These are phyloP conservation scores for Pleodorina starrii DNA, from an alignment of 139 green algal species.

Conservation along the genomic window DNA sequence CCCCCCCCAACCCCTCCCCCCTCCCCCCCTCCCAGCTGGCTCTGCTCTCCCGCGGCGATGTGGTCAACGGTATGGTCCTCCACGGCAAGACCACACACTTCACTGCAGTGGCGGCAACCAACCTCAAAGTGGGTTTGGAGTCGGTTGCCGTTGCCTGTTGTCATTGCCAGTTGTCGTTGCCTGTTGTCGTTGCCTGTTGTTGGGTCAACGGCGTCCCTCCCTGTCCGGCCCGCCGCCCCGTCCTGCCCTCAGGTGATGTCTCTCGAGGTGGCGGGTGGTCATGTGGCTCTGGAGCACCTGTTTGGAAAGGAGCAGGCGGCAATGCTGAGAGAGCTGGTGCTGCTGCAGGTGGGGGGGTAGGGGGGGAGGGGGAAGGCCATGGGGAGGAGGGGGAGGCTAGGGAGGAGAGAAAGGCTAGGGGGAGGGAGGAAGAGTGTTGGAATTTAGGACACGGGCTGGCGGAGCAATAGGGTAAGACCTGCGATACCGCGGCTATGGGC, in stretches of 20 bases:
- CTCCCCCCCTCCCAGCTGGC: neutral
- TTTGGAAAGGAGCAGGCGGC: slow-evolving; percentile 11
- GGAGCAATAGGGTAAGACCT: too few relatives aligned
- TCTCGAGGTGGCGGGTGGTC: slow-evolving; percentile 15
- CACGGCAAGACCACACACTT: slow-evolving; percentile 4
- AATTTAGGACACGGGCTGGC: too few relatives aligned
- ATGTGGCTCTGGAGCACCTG: neutral
- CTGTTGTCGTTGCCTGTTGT: too few relatives aligned
- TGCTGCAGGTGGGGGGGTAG: neutral
- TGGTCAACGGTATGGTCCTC: slow-evolving; percentile 39
- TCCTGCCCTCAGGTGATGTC: slow-evolving; percentile 35
- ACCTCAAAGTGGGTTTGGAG: slow-evolving; percentile 34
- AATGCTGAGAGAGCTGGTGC: slow-evolving; percentile 28
- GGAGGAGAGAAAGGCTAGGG: neutral
- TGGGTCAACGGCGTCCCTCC: too few relatives aligned
- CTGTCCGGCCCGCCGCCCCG: too few relatives aligned
- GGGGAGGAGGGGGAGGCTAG: neutral
- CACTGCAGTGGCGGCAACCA: slow-evolving; percentile 7
- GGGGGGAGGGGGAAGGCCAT: neutral
- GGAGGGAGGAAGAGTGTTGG: too few relatives aligned
- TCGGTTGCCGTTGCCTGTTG: too few relatives aligned
- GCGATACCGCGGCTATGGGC: too few relatives aligned
- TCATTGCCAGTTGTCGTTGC: too few relatives aligned
- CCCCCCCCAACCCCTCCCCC: neutral
- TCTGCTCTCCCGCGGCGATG: slow-evolving; percentile 34